Evolutionary conservation across 108 stramenopile species (phyloP), one percentile per base, ranked within the genome.

Genomic region (Conticribra guillardii): DNA sequence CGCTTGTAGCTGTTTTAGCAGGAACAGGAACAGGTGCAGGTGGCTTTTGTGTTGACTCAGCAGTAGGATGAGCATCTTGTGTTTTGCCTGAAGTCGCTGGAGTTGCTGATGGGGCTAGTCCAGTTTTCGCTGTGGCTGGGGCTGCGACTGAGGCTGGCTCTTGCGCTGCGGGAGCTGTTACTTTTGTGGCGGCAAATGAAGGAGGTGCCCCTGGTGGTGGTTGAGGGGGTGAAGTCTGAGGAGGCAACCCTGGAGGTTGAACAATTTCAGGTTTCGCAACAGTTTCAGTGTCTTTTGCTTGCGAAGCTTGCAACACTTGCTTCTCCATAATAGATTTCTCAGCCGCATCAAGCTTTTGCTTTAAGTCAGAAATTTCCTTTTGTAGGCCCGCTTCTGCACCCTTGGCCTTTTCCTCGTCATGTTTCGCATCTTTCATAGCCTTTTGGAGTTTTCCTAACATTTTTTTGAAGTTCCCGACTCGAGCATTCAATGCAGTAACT

Each of bases 331-430:
- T 11, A 58, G 56, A 22, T 22, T 69, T 23, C 8, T 21, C 22
- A 15, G 32, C 54, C 34, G 45, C 34, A 24, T 32, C 37, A 30
- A 79, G 70, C 51, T 79, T 66, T 37, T 62, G 16, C 27, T 80
- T 80, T 33, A 80, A 34, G 17, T 21, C 47, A 16, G 59, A 22
- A 52, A 80, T 69, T 33, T 72, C 69, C 52, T 68, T 73, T 57
- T 73, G 66, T 5, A 80, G 66, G 28, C 51, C 53, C 16, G 21
- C 67, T 34, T 60, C 69, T 7, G 66, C 48, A 9, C 54, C 37
- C 45, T 68, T 80, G 8, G 67, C 46, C 56, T 80, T 80, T 30
- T 24, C 37, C 62, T 72, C 71, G 1, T 45, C 66, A 16, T 48
- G 61, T 59, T 69, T 72, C 24, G 71, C 59, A 0, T 67, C 67